Evolutionary conservation across 2,329 filamentous ascomycete genomes (phyloP), one percentile per base, ranked within the genome.

Genomic region (Zymoseptoria brevis): DNA sequence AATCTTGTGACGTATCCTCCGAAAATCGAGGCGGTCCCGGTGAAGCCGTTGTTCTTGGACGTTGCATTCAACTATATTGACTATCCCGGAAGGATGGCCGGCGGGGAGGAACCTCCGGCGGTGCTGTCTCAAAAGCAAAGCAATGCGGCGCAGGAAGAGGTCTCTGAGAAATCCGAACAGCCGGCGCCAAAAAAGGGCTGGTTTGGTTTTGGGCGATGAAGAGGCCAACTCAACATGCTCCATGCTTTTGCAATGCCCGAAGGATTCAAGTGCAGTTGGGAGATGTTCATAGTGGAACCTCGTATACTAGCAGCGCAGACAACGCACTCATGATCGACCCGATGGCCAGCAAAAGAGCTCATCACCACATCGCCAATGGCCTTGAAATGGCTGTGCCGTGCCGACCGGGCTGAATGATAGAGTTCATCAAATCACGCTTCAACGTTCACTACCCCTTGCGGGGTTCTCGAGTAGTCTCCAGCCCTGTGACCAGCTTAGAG

Each of bases 11-110:
- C 86, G 4, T 96, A 92, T 73, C 94, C 94, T 11, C 92, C 93
- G 1, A 88, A 86, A 71, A 77, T 96, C 65, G 85, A 89, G 62
- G 82, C 88, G 1, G 85, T 97, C 48, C 91, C 94, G 0, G 87
- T 96, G 56, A 99, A 99, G 78, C 94, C 94, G 26, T 81, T 97
- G 35, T 97, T 97, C 80, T 84, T 97, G 60, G 94, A 99, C 71
- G 87, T 96, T 7, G 94, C 94, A 8, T 99, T 90, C 89, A 97
- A 97, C 73, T 97, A 96, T 72, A 92, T 99, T 62, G 85, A 90
- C 54, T 99, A 99, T 71, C 91, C 92, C 0, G 86, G 85, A 35
- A 84, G 84, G 66, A 68, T 66, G 57, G 64, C 63, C 53, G 61
- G 56, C 51, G 56, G 63, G 11, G 64, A 66, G 48, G 66, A 65